Conservation (phyloP, 768 basidiomycete species). For the Coprinopsis sp. region DNA sequence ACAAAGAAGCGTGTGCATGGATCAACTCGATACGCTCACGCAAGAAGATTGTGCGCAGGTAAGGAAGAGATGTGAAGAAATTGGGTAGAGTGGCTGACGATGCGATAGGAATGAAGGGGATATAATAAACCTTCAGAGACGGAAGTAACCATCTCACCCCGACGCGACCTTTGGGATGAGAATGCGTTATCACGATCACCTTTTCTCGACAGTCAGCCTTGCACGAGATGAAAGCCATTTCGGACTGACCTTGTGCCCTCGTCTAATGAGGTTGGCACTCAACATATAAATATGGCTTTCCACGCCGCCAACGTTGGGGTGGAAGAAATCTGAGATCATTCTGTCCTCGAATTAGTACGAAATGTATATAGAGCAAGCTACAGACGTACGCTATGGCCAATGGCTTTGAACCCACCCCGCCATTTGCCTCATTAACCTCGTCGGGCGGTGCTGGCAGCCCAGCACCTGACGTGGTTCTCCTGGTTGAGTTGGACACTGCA, state of each 20-base stretch:
- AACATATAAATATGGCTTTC: constrained; percentile 98
- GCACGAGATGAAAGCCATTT: not conserved
- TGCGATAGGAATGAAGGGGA: constrained; percentile 84
- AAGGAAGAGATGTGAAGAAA: constrained; percentile 89
- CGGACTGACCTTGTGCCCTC: constrained; percentile 79
- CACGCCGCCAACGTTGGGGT: constrained; percentile 90
- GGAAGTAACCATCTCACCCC: constrained; percentile 89
- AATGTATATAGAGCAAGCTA: not conserved
- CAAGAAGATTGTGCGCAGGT: constrained; percentile 82
- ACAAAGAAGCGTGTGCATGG: constrained; percentile 90
- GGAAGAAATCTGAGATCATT: constrained; percentile 97
- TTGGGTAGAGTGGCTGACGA: constrained; percentile 92
- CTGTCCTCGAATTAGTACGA: constrained; percentile 33
- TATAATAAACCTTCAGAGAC: constrained; percentile 88
- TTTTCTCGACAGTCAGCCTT: constrained; percentile 23
- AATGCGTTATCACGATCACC: constrained; percentile 95
- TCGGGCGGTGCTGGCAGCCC: too few relatives aligned
- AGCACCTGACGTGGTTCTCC: too few relatives aligned
- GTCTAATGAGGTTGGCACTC: constrained; percentile 71
- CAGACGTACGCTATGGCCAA: constrained; percentile 22
- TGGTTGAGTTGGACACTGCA: too few relatives aligned
- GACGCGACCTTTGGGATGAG: constrained; percentile 80
- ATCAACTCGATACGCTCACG: constrained; percentile 84
- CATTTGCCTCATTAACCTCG: not conserved
- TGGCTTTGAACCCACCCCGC: constrained; percentile 10